Base-by-base conservation (phyloP, 352 stramenopile species). In the Phytophthora tentaculata region DNA sequence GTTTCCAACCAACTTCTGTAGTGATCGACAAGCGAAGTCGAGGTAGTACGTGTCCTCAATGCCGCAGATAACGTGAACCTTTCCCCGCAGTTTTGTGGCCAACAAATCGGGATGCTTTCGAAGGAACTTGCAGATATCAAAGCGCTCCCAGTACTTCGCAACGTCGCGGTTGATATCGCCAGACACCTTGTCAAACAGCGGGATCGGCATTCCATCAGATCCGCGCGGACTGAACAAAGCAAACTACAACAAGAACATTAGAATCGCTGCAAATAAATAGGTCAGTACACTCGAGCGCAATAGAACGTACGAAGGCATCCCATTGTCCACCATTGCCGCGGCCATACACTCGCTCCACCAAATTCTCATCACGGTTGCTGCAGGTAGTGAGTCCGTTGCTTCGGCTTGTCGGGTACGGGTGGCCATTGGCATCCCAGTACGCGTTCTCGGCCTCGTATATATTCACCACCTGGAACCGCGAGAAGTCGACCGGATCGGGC, bases 41-140 rank as follows among this genome's bases (percentile, higher is more conserved):
- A 94, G 74, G 74, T 91, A 92, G 74, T 92, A 92, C 28, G 78
- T 92, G 67, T 94, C 86, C 47, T 94, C 86, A 14, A 69, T 22
- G 8, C 86, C 86, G 51, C 86, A 94, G 47, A 92, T 77, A 6
- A 94, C 86, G 53, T 92, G 83, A 48, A 94, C 64, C 41, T 92
- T 94, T 24, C 83, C 77, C 43, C 67, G 56, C 14, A 94, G 56
- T 22, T 73, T 75, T 9, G 78, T 76, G 0, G 67, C 65, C 37
- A 94, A 61, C 20, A 87, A 60, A 4, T 76, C 58, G 1, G 72
- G 71, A 10, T 61, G 72, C 37, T 71, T 73, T 22, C 61, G 0
- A 2, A 92, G 67, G 41, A 84, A 79, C 57, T 86, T 86, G 63
- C 74, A 85, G 57, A 94, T 88, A 49, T 94, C 86, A 44, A 76